A percentile compares a stretch with the other conserved stretches of the same genome.
Conservation (phyloP, 2,329 filamentous ascomycete genomes). For the Rhynchosporium secalis region DNA sequence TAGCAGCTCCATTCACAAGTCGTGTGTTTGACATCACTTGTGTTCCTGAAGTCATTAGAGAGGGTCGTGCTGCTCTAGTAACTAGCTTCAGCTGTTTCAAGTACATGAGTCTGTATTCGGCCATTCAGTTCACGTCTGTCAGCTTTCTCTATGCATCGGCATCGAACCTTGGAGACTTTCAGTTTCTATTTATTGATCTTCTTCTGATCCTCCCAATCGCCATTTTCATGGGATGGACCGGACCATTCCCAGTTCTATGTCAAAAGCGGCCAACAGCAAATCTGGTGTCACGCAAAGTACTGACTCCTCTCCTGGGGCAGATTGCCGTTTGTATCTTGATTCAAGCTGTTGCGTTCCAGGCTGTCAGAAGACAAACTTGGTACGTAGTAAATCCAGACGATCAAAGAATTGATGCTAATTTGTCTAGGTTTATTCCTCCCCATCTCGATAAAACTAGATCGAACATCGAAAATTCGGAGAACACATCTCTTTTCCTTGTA, state of each 20-base stretch:
- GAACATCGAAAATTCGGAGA: constrained; percentile 89
- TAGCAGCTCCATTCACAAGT: constrained; percentile 97
- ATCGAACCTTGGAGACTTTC: constrained; percentile 94
- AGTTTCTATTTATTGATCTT: constrained; percentile 94
- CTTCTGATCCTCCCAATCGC: constrained; percentile 91
- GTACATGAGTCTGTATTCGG: constrained; percentile 98
- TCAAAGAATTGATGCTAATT: neutral
- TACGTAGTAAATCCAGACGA: constrained; percentile 41
- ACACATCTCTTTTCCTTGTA: constrained; percentile 84
- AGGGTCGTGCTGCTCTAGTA: constrained; percentile 92
- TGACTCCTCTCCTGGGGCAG: constrained; percentile 86
- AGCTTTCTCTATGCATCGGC: constrained; percentile 94
- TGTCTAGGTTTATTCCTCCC: constrained; percentile 72
- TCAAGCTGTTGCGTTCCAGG: constrained; percentile 72
- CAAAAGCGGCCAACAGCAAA: constrained; percentile 88
- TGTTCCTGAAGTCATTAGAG: constrained; percentile 87
- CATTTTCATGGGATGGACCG: constrained; percentile 98
- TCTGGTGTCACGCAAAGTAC: constrained; percentile 87
- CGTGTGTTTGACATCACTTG: constrained; percentile 95
- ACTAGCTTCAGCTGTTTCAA: constrained; percentile 99
- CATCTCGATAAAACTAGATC: constrained; percentile 74
- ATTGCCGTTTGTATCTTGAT: constrained; percentile 78
- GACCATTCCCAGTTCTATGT: constrained; percentile 73
- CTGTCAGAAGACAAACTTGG: constrained; percentile 79
- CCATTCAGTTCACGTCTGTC: constrained; percentile 98